phyloP scores from a whole-genome alignment of 768 basidiomycete species.

The Lentinula sp. region DNA sequence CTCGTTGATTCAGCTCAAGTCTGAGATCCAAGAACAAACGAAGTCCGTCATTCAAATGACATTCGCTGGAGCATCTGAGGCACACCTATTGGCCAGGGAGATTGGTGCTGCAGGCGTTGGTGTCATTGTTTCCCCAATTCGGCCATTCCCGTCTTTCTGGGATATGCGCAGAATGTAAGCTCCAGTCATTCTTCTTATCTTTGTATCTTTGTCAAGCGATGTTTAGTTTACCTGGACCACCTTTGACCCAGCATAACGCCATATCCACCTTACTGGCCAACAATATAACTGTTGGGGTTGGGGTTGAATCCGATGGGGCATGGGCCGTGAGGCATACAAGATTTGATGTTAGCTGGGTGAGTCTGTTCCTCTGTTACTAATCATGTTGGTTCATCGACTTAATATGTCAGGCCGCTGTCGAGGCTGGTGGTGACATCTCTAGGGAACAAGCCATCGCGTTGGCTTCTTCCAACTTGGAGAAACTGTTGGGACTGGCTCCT shows the following conservation, averaged over 20 bases:
- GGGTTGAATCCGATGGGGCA: conserved; percentile 35
- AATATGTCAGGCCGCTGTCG: conserved; percentile 13
- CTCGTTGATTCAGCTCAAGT: conserved; percentile 56
- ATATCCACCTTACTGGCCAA: conserved; percentile 50
- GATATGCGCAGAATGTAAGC: conserved; percentile 53
- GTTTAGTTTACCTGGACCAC: conserved; percentile 35
- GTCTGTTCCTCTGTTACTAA: conserved; percentile 13
- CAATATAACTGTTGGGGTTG: conserved; percentile 67
- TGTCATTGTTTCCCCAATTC: conserved; percentile 59
- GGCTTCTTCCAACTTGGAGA: conserved; percentile 37
- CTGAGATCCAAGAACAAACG: conserved; percentile 45
- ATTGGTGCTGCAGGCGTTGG: conserved; percentile 65
- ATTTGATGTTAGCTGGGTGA: conserved; percentile 75
- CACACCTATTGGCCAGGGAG: conserved; percentile 67
- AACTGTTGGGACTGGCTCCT: conserved; percentile 30
- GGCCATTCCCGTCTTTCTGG: conserved; percentile 70
- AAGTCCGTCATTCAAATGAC: conserved; percentile 36
- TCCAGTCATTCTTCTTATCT: not conserved
- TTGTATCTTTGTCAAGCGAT: not conserved
- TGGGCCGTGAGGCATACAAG: conserved; percentile 66
- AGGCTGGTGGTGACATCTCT: conserved; percentile 22
- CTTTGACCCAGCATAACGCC: conserved; percentile 43
- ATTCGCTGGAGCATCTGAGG: conserved; percentile 56
- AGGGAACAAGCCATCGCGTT: conserved; percentile 29
- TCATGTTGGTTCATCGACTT: no score